Evolutionary conservation across 345 rosid species (phyloP).

Genomic region (Acer saccharum): DNA sequence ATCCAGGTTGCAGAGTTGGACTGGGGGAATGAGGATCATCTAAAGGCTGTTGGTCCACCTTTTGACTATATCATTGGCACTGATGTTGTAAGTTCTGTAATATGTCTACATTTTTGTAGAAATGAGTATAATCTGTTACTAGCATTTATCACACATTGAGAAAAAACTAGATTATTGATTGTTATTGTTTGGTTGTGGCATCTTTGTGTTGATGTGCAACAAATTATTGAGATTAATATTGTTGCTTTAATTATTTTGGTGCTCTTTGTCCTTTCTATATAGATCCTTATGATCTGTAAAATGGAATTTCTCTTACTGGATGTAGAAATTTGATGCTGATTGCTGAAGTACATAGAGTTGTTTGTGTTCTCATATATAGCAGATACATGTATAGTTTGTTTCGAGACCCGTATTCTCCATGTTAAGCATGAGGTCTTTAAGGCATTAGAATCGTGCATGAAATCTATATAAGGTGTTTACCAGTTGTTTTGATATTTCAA

Average conservation of each 20-base stretch:
- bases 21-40: constrained; percentile 87
- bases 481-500: background rate
- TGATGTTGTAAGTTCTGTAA: constrained; percentile 73
- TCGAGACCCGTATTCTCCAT: background rate
- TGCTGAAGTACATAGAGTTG: background rate
- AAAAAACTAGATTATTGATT: background rate
- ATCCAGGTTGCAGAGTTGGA: constrained; percentile 78
- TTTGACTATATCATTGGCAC: constrained; percentile 93
- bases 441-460: background rate
- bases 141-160: background rate
- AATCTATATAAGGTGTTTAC: background rate
- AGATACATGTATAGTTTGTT: background rate
- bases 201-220: background rate
- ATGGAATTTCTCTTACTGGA: background rate
- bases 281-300: background rate
- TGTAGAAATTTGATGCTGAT: background rate
- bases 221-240: background rate
- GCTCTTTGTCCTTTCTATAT: background rate
- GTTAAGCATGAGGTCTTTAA: background rate
- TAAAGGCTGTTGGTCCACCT: constrained; percentile 71
- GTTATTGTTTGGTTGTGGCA: background rate
- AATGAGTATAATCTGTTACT: background rate
- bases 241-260: background rate
- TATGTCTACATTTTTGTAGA: constrained; percentile 1
- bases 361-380: background rate